phyloP scores from a whole-genome alignment of 495 filamentous ascomycete species.

The Aspergillus avenaceus region DNA sequence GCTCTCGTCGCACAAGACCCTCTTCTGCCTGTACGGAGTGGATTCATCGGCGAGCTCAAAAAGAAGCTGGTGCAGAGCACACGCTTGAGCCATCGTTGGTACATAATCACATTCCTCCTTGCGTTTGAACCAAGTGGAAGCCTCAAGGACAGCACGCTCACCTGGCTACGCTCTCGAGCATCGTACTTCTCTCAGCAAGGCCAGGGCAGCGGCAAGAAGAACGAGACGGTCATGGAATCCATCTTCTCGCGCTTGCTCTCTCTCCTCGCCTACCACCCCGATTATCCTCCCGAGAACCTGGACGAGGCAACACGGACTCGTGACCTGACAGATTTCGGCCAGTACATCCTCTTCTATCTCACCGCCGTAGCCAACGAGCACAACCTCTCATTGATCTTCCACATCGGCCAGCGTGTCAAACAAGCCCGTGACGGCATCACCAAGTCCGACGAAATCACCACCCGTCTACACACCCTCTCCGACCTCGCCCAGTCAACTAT shows the following conservation, averaged over 20 bases:
- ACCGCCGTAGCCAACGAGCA: constrained; percentile 75
- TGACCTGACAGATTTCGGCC: constrained; percentile 73
- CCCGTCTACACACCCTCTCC: constrained; percentile 72
- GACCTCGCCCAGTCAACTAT: constrained; percentile 84
- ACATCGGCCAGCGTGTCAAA: constrained; percentile 90
- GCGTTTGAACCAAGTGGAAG: constrained; percentile 76
- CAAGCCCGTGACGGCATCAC: constrained; percentile 76
- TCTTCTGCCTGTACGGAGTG: constrained; percentile 64
- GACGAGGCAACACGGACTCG: constrained; percentile 53
- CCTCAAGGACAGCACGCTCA: constrained; percentile 69
- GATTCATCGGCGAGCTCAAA: constrained; percentile 78
- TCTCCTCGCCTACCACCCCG: constrained; percentile 89
- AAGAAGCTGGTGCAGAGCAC: constrained; percentile 64
- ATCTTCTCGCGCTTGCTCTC: constrained; percentile 83
- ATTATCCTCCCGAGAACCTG: constrained; percentile 56
- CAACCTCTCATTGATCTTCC: constrained; percentile 85
- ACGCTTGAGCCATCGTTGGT: constrained; percentile 60
- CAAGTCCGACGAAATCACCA: constrained; percentile 47
- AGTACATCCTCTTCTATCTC: constrained; percentile 88
- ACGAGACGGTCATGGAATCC: constrained; percentile 67
- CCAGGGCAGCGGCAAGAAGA: constrained; percentile 36
- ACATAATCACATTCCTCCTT: constrained; percentile 80
- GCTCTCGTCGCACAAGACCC: constrained; percentile 76
- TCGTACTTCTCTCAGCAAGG: constrained; percentile 38
- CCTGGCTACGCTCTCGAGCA: constrained; percentile 83